These are phyloP conservation scores for Neurospora sublineolata DNA, from an alignment of 495 filamentous ascomycete species.

Conservation along the genomic window DNA sequence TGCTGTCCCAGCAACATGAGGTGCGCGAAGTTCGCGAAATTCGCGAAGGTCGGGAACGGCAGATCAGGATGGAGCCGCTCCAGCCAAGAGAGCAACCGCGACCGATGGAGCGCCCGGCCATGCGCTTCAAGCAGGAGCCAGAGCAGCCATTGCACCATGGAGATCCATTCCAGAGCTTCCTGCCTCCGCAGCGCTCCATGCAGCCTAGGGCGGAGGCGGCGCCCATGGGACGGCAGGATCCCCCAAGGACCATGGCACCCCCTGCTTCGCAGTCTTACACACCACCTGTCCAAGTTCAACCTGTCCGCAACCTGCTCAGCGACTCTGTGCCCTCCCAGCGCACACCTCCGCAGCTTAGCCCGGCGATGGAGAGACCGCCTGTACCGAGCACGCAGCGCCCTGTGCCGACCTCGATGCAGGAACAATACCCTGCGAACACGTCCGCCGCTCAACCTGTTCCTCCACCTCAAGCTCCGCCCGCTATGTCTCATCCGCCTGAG, in stretches of 20 bases:
- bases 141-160: slow-evolving; percentile 22
- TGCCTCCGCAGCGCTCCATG: slow-evolving; percentile 19
- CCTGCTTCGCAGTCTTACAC: slow-evolving; percentile 21
- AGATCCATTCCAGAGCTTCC: slow-evolving; percentile 19
- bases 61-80: slow-evolving; percentile 11
- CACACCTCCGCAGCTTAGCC: slow-evolving; percentile 12
- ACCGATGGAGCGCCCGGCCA: slow-evolving; percentile 16
- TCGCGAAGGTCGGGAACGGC: slow-evolving; percentile 19
- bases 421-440: slow-evolving; percentile 23
- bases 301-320: slow-evolving; percentile 19
- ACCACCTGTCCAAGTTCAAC: slow-evolving; percentile 19
- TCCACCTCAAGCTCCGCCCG: slow-evolving; percentile 17
- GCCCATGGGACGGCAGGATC: slow-evolving; percentile 31
- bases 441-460: slow-evolving; percentile 22
- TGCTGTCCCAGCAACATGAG: slow-evolving; percentile 11
- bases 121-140: slow-evolving; percentile 36
- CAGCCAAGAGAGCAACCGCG: slow-evolving; percentile 20
- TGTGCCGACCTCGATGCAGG: slow-evolving; percentile 22
- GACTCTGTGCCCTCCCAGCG: slow-evolving; percentile 21
- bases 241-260: slow-evolving; percentile 25
- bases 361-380: slow-evolving; percentile 13
- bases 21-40: slow-evolving; percentile 4
- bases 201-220: slow-evolving; percentile 27
- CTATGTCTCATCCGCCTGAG: slow-evolving; percentile 24
- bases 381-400: slow-evolving; percentile 22